Evolutionary conservation across 345 rosid species (phyloP).

Genomic region (Mangifera indica): DNA sequence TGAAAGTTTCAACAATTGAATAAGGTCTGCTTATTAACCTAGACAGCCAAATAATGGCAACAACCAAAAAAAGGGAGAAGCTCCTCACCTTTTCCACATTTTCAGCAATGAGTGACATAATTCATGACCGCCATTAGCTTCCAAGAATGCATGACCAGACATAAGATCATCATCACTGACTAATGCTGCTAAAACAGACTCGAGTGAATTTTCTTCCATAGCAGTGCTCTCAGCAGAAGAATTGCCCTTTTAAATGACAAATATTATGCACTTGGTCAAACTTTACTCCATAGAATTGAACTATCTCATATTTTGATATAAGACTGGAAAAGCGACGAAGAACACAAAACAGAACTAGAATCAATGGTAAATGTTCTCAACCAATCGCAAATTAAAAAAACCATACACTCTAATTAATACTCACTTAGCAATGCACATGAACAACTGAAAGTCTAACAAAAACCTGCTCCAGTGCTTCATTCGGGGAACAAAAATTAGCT

Average conservation of each 20-base stretch:
- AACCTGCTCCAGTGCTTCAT: neutral
- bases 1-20: neutral
- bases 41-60: conserved; percentile 4
- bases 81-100: conserved; percentile 48
- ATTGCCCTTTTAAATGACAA: conserved; percentile 29
- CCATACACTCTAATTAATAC: neutral
- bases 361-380: neutral
- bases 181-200: conserved; percentile 42
- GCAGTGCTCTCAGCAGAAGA: conserved; percentile 27
- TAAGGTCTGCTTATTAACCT: neutral
- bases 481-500: neutral
- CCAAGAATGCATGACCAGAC: conserved; percentile 52
- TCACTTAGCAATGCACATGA: neutral
- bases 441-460: neutral
- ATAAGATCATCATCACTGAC: conserved; percentile 33
- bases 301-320: conserved; percentile 3
- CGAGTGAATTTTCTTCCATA: conserved; percentile 44
- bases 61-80: conserved; percentile 1
- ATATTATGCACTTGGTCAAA: neutral
- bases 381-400: neutral
- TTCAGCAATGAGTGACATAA: conserved; percentile 44
- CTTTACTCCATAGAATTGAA: neutral
- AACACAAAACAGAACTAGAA: neutral
- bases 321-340: neutral
- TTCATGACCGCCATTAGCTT: conserved; percentile 42